Conservation (phyloP, 495 filamentous ascomycete species). For the Elaphomyces granulatus region DNA sequence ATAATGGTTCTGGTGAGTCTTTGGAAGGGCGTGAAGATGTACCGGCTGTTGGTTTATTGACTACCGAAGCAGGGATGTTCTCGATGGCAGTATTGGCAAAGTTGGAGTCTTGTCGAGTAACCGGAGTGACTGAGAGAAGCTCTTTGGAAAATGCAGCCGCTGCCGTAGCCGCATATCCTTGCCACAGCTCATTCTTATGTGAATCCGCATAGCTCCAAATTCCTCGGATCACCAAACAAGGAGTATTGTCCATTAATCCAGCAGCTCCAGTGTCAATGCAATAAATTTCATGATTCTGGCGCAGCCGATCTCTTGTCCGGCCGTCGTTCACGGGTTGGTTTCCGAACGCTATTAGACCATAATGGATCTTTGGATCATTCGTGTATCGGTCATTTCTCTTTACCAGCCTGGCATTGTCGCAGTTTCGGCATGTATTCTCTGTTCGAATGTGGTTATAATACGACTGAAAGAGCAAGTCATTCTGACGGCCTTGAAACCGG, state of each 20-base stretch:
- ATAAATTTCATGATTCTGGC: slow-evolving; percentile 10
- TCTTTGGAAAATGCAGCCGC: slow-evolving; percentile 24
- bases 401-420: slow-evolving; percentile 10
- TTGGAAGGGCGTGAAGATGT: too few species aligned
- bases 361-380: slow-evolving; percentile 17
- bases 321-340: slow-evolving; percentile 16
- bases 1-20: too few species aligned
- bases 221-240: slow-evolving; percentile 25
- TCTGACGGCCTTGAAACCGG: slow-evolving; percentile 10
- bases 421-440: slow-evolving; percentile 12
- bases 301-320: slow-evolving; percentile 9
- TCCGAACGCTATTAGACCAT: slow-evolving; percentile 21
- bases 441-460: slow-evolving; percentile 13
- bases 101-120: not conserved
- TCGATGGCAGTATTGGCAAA: not conserved
- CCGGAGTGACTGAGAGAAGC: slow-evolving; percentile 14
- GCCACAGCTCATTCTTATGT: slow-evolving; percentile 23
- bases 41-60: too few species aligned
- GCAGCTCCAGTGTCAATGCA: slow-evolving; percentile 28
- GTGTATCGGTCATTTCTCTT: slow-evolving; percentile 8
- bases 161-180: slow-evolving; percentile 21
- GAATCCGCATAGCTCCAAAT: slow-evolving; percentile 29
- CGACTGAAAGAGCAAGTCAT: slow-evolving; percentile 19
- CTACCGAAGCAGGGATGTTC: too few species aligned
- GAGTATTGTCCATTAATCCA: slow-evolving; percentile 15